Percentiles rank a stretch among this genome's conserved stretches.
These are phyloP conservation scores for Fraxinus platypoda DNA, from an alignment of 305 asterid species.

Conservation along the genomic window DNA sequence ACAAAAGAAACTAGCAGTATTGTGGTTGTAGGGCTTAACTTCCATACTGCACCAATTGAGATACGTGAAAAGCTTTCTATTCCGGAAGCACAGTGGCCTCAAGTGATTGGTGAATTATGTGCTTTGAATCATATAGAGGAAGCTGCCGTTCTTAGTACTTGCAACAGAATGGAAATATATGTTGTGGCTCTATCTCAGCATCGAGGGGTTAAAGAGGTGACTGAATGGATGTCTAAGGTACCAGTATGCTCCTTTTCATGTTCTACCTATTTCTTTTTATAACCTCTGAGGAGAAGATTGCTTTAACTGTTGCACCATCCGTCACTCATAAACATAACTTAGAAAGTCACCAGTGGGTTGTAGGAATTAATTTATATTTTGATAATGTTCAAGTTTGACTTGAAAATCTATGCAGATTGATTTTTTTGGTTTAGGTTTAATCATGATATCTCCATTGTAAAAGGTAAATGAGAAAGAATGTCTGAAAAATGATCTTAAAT, in stretches of 20 bases:
- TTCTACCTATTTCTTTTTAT: not conserved
- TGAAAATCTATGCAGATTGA: not conserved
- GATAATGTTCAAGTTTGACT: not conserved
- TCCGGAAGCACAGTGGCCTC: constrained; percentile 86
- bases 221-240: constrained; percentile 98
- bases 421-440: not conserved
- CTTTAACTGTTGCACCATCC: not conserved
- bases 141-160: constrained; percentile 93
- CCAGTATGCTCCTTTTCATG: constrained; percentile 10
- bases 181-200: constrained; percentile 72
- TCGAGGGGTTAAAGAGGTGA: constrained; percentile 90
- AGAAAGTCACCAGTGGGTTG: not conserved
- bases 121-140: constrained; percentile 81
- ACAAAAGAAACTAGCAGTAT: constrained; percentile 75
- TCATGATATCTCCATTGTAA: not conserved
- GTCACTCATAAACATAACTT: not conserved
- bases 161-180: constrained; percentile 87
- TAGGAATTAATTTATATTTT: not conserved
- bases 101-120: constrained; percentile 71
- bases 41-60: constrained; percentile 76
- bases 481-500: not conserved
- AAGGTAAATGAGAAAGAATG: not conserved
- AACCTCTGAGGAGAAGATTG: not conserved
- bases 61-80: constrained; percentile 83
- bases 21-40: constrained; percentile 71